Conservation (phyloP, 2,329 filamentous ascomycete genomes). For the Venturia oleaginea region DNA sequence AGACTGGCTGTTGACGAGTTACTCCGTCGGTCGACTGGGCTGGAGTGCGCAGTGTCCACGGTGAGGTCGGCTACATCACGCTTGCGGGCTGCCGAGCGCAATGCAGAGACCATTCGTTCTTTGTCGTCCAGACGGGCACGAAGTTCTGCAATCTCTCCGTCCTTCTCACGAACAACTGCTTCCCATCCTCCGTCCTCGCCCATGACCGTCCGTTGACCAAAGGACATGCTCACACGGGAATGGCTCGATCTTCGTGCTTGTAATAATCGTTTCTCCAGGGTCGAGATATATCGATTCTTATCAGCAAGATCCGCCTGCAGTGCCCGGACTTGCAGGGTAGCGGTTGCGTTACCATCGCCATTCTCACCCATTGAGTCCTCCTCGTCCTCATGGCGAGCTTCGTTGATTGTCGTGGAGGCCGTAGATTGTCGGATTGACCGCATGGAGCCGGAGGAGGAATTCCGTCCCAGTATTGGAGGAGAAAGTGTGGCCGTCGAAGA, state of each 20-base stretch:
- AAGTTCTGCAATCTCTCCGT: constrained; percentile 86
- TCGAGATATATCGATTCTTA: constrained; percentile 93
- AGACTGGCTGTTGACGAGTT: constrained; percentile 8
- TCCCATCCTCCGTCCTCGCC: constrained; percentile 71
- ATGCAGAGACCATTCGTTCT: constrained; percentile 81
- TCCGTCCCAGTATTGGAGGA: constrained; percentile 22
- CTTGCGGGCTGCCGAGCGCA: constrained; percentile 77
- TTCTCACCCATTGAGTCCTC: constrained; percentile 61
- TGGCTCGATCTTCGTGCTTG: constrained; percentile 88
- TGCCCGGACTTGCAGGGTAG: constrained; percentile 80
- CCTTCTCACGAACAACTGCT: constrained; percentile 72
- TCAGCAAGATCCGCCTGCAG: constrained; percentile 91
- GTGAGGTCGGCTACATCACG: constrained; percentile 67
- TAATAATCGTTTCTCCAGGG: constrained; percentile 81
- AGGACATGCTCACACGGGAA: constrained; percentile 70
- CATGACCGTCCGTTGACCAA: constrained; percentile 52
- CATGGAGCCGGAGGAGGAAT: constrained; percentile 19
- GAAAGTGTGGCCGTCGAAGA: constrained; percentile 33
- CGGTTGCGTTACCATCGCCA: constrained; percentile 74
- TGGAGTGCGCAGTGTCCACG: constrained; percentile 18
- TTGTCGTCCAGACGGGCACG: constrained; percentile 86
- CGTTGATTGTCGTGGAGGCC: constrained; percentile 5
- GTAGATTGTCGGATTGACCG: constrained; percentile 17
- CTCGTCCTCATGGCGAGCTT: constrained; percentile 31
- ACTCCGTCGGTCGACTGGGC: constrained; percentile 2